Conservation (phyloP, 176 grass and related monocot species). For the Triticum turgidum region DNA sequence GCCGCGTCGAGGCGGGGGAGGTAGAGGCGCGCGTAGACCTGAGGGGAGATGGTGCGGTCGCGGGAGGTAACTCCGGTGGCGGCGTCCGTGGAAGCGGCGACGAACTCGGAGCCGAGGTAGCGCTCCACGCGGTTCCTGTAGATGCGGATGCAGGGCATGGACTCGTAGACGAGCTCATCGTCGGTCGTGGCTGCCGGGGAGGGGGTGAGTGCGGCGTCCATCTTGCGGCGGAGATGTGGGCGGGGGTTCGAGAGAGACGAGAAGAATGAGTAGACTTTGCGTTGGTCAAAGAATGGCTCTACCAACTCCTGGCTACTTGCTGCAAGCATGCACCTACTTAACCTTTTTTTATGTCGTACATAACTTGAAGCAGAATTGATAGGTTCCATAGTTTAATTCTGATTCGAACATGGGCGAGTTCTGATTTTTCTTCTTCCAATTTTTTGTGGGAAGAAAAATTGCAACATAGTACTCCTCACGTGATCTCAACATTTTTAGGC, state of each 20-base stretch:
- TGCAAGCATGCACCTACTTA: neutral
- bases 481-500: no score
- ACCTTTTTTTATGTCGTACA: neutral
- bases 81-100: constrained; percentile 21
- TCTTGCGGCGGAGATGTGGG: constrained; percentile 33
- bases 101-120: constrained; percentile 38
- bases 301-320: neutral
- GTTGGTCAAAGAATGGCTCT: neutral
- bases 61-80: constrained; percentile 50
- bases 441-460: no score
- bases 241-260: neutral
- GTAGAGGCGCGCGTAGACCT: constrained; percentile 64
- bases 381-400: neutral
- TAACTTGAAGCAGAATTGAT: neutral
- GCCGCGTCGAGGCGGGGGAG: constrained; percentile 11
- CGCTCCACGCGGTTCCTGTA: constrained; percentile 55
- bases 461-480: no score
- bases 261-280: neutral
- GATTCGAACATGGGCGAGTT: neutral
- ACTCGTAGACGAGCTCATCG: constrained; percentile 57
- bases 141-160: constrained; percentile 48
- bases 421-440: neutral
- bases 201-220: constrained; percentile 23
- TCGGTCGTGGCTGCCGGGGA: constrained; percentile 19
- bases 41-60: constrained; percentile 44